phyloP scores from a whole-genome alignment of 108 stramenopile species.

The Skeletonema marinoi region DNA sequence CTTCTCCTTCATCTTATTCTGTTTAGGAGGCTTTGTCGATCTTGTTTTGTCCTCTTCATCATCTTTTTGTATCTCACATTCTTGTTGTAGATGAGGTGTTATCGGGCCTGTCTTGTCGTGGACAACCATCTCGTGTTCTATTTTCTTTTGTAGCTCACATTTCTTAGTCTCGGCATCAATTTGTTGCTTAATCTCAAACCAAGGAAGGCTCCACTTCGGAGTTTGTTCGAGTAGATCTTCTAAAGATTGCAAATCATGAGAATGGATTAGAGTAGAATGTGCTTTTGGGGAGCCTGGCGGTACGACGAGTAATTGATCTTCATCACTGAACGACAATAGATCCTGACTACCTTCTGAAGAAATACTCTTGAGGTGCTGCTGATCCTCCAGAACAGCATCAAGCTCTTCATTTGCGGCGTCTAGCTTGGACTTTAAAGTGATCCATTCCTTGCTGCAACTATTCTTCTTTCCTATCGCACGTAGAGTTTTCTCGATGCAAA shows the following conservation, averaged over 20 bases:
- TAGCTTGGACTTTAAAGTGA: slow-evolving; percentile 9
- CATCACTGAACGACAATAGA: not conserved
- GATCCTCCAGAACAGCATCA: slow-evolving; percentile 20
- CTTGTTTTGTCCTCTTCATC: not conserved
- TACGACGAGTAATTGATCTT: not conserved
- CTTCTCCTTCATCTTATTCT: not conserved
- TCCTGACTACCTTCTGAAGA: not conserved
- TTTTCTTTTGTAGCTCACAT: not conserved
- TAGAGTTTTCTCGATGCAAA: slow-evolving; percentile 1
- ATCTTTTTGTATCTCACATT: not conserved
- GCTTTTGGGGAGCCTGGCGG: not conserved
- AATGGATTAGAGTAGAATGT: not conserved
- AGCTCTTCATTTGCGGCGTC: slow-evolving; percentile 27
- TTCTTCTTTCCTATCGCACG: slow-evolving; percentile 1
- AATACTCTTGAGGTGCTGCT: not conserved
- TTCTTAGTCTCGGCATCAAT: not conserved
- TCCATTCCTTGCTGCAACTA: slow-evolving; percentile 21
- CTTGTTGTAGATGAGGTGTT: not conserved
- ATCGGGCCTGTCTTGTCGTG: not conserved
- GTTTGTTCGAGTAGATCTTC: not conserved
- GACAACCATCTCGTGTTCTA: not conserved
- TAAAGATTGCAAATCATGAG: not conserved
- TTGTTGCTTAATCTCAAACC: not conserved
- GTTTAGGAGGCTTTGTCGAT: not conserved
- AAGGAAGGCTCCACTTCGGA: not conserved